Conservation (phyloP, 352 stramenopile species). For the Globisporangium iwayamae region DNA sequence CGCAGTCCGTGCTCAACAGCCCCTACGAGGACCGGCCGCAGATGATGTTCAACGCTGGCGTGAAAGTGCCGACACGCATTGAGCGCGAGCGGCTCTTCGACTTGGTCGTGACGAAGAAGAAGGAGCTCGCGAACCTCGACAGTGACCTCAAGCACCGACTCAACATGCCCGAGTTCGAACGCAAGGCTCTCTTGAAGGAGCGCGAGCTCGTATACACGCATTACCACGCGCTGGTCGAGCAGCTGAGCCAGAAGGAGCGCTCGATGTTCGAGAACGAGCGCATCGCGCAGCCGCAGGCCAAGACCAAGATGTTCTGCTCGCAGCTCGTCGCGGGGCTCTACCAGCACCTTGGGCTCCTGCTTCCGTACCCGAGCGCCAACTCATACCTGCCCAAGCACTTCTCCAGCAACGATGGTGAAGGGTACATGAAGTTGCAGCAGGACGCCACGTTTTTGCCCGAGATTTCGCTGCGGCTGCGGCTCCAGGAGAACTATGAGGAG, state of each 20-base stretch:
- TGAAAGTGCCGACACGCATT: constrained; percentile 61
- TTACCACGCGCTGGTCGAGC: constrained; percentile 54
- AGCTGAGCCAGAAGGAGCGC: constrained; percentile 60
- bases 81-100: constrained; percentile 77
- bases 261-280: constrained; percentile 84
- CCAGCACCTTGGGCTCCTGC: constrained; percentile 69
- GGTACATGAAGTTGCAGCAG: constrained; percentile 79
- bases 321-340: constrained; percentile 78
- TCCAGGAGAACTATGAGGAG: constrained; percentile 30
- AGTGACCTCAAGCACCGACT: constrained; percentile 58
- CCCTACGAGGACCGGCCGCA: constrained; percentile 79
- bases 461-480: constrained; percentile 49
- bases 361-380: constrained; percentile 80
- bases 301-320: constrained; percentile 79
- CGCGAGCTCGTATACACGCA: constrained; percentile 38
- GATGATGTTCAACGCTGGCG: constrained; percentile 73
- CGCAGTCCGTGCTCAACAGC: constrained; percentile 50
- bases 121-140: constrained; percentile 55
- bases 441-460: constrained; percentile 66
- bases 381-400: constrained; percentile 89
- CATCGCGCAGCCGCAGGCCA: constrained; percentile 30
- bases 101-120: constrained; percentile 58
- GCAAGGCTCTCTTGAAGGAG: constrained; percentile 59
- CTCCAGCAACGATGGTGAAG: constrained; percentile 37
- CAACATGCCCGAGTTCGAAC: constrained; percentile 74